Evolutionary conservation across 441 rosid genomes (phyloP), one percentile per base, ranked within the genome.

Genomic region (Corymbia calophylla): DNA sequence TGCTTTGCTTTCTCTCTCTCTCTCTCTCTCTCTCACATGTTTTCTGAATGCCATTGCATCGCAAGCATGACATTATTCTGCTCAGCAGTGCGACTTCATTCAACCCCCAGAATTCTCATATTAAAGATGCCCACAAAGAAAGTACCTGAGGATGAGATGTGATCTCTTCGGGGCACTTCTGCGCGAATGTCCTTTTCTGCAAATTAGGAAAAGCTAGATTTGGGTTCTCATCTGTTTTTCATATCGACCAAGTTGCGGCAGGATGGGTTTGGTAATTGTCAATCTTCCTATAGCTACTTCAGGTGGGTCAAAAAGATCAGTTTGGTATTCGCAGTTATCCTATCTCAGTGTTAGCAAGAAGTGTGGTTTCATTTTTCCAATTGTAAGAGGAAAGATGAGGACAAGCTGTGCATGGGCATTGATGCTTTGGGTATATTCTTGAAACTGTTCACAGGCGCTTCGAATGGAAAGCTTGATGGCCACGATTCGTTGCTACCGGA

Each of bases 1-100:
- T 35, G 5, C 44, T 5, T 39, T 5, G 4, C 51, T 47, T 53
- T 81, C 48, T 80, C 49, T 77, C 86, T 81, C 87, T 47, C 31
- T 84, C 87, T 84, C 87, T 84, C 87, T 44, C 35, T 49, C 55
- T 82, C 54, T 53, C 54, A 27, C 53, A 11, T 54, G 18, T 73
- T 73, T 0, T 73, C n/a, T 39, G 16, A 39, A 39, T 39, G 87
- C 48, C 66, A 27, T 35, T 54, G 87, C 64, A 16, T 54, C 23
- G 64, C 35, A 58, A 86, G 48, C 48, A 44, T 23, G 31, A 15
- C n/a, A 58, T 54, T 44, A 19, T 21, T 39, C 80, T 10, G 62
- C 8, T 9, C 3, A 3, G 55, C n/a, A 5, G 48, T 0, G 8
- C 1, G 2, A 18, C 0, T n/a, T 32, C 48, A 32, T 31, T 1